Evolutionary conservation across 1,284 basidiomycete species (phyloP), one percentile per base, ranked within the genome.

Genomic region (Anthracocystis setariae): DNA sequence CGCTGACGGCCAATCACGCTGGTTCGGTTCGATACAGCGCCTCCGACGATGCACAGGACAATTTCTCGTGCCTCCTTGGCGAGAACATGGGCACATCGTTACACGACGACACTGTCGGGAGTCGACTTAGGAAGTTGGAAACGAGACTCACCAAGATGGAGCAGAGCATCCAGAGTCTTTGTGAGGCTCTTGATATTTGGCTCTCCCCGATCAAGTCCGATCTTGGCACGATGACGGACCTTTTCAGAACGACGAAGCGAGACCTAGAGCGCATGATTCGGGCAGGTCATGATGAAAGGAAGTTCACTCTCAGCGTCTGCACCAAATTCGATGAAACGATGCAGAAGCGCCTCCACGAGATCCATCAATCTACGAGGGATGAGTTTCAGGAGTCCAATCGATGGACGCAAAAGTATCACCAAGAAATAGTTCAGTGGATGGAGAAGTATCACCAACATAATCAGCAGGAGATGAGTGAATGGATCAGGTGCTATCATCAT

Each of bases 151-250:
- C 29, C 29, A 29, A 29, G 5, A 29, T 29, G 7, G 29, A 29
- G 29, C 29, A 29, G 17, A 52, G 32, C 40, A 48, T 58, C 3
- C 53, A 68, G 1, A 49, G 65, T 38, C 57, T 68, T 21, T 68
- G 65, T 54, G 50, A 57, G 3, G 65, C 57, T 1, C 57, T 53
- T 8, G 65, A 68, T 17, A 43, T 49, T n/a, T 23, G 58, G 12
- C 51, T 62, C 42, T 15, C n/a, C 9, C 33, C 39, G 21, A 42
- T 68, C 21, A 42, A 68, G 39, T 24, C 48, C n/a, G 59, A 68
- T 23, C 48, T 68, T 5, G 37, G 23, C 7, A 25, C 32, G 10
- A 17, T 57, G 8, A 8, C 35, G 12, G 15, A 44, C 23, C 35
- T 17, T 12, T 1, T 61, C 48, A 46, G 50, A 15, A 8, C 39